Evolutionary conservation across 768 basidiomycete genomes (phyloP).

Genomic region (Trichaptum fuscoviolaceum): DNA sequence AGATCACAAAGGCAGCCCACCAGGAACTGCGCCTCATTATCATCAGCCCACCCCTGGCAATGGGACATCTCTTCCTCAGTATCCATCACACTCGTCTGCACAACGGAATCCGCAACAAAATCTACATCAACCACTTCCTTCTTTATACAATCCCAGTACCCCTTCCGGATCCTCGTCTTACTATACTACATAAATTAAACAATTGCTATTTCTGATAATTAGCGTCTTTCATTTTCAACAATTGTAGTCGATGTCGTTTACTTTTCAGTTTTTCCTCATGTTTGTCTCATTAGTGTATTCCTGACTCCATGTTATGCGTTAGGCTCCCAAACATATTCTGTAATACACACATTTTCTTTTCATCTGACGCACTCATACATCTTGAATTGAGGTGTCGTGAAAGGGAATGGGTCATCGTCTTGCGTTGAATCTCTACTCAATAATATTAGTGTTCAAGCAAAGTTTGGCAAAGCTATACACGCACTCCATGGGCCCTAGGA

Average conservation of each 20-base stretch:
- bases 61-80: not conserved
- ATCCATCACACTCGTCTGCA: not conserved
- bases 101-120: not conserved
- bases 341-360: not conserved
- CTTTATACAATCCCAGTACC: not conserved
- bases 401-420: constrained; percentile 72
- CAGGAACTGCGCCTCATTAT: not conserved
- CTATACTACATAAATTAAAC: constrained; percentile 1
- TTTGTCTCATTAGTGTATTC: not conserved
- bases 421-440: constrained; percentile 32
- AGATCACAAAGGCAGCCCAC: not conserved
- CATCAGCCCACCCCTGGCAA: not conserved
- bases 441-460: constrained; percentile 5
- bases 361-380: constrained; percentile 78
- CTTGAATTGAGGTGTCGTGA: constrained; percentile 56
- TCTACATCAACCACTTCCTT: not conserved
- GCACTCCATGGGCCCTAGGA: constrained; percentile 85
- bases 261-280: too few relatives aligned
- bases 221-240: not conserved
- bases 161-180: not conserved
- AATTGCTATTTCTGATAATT: not conserved
- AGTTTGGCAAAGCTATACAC: constrained; percentile 19
- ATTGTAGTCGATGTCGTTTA: too few relatives aligned
- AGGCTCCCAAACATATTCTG: not conserved
- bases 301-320: not conserved